Base-by-base conservation (phyloP, 768 basidiomycete species). In the Phlebiopsis gigantea region DNA sequence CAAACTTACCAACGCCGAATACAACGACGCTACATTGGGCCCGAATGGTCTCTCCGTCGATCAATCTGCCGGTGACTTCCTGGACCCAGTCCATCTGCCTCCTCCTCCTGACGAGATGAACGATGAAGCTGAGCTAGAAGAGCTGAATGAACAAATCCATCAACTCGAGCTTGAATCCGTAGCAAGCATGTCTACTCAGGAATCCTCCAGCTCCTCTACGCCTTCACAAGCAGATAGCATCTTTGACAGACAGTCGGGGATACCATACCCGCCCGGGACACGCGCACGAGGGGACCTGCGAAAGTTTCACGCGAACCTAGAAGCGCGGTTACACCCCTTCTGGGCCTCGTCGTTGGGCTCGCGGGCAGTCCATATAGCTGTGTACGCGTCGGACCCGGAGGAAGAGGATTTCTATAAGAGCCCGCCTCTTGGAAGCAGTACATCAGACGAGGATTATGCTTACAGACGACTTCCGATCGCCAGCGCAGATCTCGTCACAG, bases 271-370 rank as follows among this genome's bases (percentile, higher is more conserved):
- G 15, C 47, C 55, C n/a, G n/a, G n/a, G n/a, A n/a, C n/a, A n/a
- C n/a, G 29, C 14, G 55, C 22, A 55, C 58, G 42, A 26, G 15
- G 61, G 43, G 71, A 77, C 21, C 65, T 88, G 17, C 79, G 75
- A 3, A 77, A 79, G 24, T 75, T 87, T 52, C 87, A 93, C 60
- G 75, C 76, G 12, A 95, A 94, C 63, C 77, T 96, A 4, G 88
- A 93, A 65, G 69, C 77, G 5, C 83, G 93, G 0, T 72, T 96
- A 24, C 82, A 80, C 47, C 83, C 86, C 0, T 93, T 96, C 71
- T 94, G 90, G 90, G 80, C 86, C 2, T 83, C 84, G 4, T 83
- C 82, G 0, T 73, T 95, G 0, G 65, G 87, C 9, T 76, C 81
- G 24, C 80, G 91, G 17, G 78, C 71, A 2, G 73, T 94, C 7